Evolutionary conservation across 768 basidiomycete genomes (phyloP).

Genomic region (Leccinum longicurvipes): DNA sequence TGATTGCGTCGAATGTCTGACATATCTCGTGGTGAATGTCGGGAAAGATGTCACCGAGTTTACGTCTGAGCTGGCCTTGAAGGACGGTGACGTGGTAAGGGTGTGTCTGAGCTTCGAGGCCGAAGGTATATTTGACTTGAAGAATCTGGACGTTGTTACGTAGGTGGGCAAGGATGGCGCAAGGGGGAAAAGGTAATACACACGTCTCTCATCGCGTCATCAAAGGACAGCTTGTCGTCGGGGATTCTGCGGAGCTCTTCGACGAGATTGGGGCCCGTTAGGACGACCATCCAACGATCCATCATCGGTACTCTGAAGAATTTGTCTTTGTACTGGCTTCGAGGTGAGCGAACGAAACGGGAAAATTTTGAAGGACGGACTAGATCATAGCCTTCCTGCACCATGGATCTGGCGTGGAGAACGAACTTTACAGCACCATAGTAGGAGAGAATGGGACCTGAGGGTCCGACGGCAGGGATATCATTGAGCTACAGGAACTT

Average conservation of each 20-base stretch:
- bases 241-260: constrained; percentile 51
- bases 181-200: constrained; percentile 7
- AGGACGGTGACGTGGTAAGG: constrained; percentile 37
- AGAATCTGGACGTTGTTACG: constrained; percentile 30
- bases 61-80: constrained; percentile 32
- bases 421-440: constrained; percentile 30
- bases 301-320: constrained; percentile 45
- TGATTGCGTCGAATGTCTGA: constrained; percentile 28
- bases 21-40: constrained; percentile 34
- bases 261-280: constrained; percentile 39
- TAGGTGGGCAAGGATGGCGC: constrained; percentile 8
- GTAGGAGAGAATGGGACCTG: constrained; percentile 34
- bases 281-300: constrained; percentile 45
- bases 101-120: constrained; percentile 30
- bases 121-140: constrained; percentile 38
- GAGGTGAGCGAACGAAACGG: constrained; percentile 14
- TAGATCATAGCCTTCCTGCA: constrained; percentile 37
- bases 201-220: constrained; percentile 40
- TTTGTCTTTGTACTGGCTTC: constrained; percentile 27
- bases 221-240: constrained; percentile 44
- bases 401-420: constrained; percentile 30
- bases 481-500: constrained; percentile 19
- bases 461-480: constrained; percentile 37
- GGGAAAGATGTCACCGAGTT: constrained; percentile 32
- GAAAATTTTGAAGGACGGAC: constrained; percentile 16